phyloP scores from a whole-genome alignment of 768 basidiomycete species.

The Rhodosporidiobolus sp. region DNA sequence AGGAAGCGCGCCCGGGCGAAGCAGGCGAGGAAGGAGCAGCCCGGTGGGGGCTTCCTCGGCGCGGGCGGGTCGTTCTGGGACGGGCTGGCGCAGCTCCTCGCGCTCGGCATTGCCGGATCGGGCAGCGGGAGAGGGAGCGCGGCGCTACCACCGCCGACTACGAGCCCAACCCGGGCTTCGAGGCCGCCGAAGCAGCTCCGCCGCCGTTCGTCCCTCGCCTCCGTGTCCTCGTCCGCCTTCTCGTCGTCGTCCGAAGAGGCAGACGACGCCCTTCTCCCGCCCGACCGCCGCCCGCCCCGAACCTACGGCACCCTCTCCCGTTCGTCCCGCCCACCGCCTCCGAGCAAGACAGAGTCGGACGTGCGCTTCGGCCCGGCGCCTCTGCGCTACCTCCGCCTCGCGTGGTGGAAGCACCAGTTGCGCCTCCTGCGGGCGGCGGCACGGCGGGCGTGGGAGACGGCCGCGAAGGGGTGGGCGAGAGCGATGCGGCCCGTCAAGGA shows the following conservation, averaged over 20 bases:
- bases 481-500: neutral
- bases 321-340: neutral
- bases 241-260: no score
- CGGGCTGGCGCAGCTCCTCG: neutral
- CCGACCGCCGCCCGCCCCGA: neutral
- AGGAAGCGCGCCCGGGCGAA: neutral
- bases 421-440: neutral
- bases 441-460: constrained; percentile 1
- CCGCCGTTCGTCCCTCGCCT: no score
- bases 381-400: constrained; percentile 7
- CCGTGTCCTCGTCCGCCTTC: no score
- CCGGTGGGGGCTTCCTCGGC: neutral
- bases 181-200: neutral
- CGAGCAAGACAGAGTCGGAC: constrained; percentile 15
- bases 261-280: neutral
- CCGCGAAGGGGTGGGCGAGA: constrained; percentile 1
- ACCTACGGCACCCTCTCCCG: neutral
- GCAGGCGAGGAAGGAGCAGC: neutral
- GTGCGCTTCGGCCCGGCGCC: constrained; percentile 19
- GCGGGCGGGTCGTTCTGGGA: constrained; percentile 11
- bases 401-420: constrained; percentile 2
- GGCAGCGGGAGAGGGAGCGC: neutral
- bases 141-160: neutral
- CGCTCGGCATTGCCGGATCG: neutral
- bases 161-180: neutral